A percentile compares a stretch with the other conserved stretches of the same genome.
These are phyloP conservation scores for Ustilago loliicola DNA, from an alignment of 1,284 basidiomycete species.

Conservation along the genomic window DNA sequence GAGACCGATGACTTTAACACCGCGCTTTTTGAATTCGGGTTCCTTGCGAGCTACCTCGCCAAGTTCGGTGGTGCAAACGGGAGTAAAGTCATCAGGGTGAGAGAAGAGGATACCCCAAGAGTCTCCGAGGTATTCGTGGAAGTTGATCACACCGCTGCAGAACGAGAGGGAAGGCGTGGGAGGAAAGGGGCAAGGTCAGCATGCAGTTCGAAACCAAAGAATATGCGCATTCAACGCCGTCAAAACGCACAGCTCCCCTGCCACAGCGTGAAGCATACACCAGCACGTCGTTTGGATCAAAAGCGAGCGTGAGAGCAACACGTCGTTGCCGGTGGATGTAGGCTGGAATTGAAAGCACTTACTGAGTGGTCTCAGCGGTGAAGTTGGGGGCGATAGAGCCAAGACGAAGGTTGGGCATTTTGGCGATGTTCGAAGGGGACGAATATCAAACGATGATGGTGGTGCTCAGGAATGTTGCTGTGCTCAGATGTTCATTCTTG, in stretches of 20 bases:
- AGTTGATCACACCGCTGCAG: constrained; percentile 72
- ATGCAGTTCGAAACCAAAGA: background rate
- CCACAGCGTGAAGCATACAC: no score
- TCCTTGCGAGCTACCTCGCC: constrained; percentile 90
- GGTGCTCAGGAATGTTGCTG: background rate
- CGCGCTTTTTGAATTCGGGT: constrained; percentile 86
- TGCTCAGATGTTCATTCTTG: constrained; percentile 11
- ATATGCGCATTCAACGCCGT: background rate
- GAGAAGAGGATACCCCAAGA: constrained; percentile 79
- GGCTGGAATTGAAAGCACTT: constrained; percentile 25
- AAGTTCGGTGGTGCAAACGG: constrained; percentile 84
- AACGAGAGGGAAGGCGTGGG: background rate
- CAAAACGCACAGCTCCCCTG: no score
- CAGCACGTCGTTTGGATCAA: no score
- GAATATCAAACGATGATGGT: constrained; percentile 3
- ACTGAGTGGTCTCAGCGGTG: constrained; percentile 67
- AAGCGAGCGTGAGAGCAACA: background rate
- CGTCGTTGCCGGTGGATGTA: background rate
- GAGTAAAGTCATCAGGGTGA: constrained; percentile 81
- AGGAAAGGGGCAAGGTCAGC: background rate
- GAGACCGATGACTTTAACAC: constrained; percentile 82
- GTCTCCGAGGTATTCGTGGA: constrained; percentile 90
- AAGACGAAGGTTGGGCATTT: constrained; percentile 65
- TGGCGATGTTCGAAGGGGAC: constrained; percentile 62
- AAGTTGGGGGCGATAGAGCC: constrained; percentile 69